These are phyloP conservation scores for Boletus barrowsii DNA, from an alignment of 768 basidiomycete genomes.

Conservation along the genomic window DNA sequence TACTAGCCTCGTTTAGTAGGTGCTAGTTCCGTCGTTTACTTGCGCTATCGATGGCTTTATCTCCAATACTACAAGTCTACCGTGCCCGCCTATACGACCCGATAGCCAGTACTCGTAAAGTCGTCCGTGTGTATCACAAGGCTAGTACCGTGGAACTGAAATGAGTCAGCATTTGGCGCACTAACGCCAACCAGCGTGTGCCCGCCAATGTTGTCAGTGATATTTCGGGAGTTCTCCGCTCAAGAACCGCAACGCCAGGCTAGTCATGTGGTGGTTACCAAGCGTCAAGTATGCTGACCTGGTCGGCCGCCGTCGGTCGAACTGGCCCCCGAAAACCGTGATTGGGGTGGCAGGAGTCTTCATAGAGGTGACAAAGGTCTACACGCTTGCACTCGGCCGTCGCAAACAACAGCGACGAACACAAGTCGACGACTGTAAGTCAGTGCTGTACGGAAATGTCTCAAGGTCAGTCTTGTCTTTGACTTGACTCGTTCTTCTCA, in stretches of 20 bases:
- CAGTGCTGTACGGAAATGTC: constrained; percentile 17
- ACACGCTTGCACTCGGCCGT: not conserved
- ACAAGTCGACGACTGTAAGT: not conserved
- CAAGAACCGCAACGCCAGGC: too few species aligned
- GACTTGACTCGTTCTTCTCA: not conserved
- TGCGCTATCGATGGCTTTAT: constrained; percentile 7
- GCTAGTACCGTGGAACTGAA: too few species aligned
- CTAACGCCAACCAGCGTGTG: constrained; percentile 24
- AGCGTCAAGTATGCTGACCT: too few species aligned
- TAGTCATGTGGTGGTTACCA: too few species aligned
- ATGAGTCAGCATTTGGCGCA: constrained; percentile 12
- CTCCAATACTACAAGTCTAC: not conserved
- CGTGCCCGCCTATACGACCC: too few species aligned
- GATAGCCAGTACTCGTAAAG: too few species aligned
- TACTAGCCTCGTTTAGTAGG: constrained; percentile 23
- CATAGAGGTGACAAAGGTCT: constrained; percentile 16
- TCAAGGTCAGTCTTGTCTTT: constrained; percentile 21
- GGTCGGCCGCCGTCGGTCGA: too few species aligned
- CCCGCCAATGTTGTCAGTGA: too few species aligned
- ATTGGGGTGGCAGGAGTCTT: constrained; percentile 19
- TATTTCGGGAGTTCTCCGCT: too few species aligned
- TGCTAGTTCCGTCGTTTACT: not conserved
- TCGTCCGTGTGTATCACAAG: too few species aligned
- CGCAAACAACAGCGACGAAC: too few species aligned
- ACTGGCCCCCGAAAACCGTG: not conserved